Evolutionary conservation across 768 basidiomycete species (phyloP), one percentile per base, ranked within the genome.

Genomic region (Russula foetens): DNA sequence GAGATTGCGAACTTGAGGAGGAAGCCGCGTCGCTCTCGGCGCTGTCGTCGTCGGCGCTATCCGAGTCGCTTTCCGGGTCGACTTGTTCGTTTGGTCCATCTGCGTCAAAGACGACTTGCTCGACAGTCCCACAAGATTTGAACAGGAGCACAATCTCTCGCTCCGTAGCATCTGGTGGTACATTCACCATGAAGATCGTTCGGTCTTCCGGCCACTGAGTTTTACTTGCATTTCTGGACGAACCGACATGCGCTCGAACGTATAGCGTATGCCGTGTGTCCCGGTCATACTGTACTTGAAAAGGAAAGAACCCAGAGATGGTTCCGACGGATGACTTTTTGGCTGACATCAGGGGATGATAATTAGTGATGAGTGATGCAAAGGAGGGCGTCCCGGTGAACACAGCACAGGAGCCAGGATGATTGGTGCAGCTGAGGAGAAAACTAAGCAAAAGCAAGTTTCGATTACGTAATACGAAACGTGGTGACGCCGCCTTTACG

Each of bases 161-260:
- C 66, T 90, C 89, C 1, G 90, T 90, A 3, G 90, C 83, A 70
- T 96, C 92, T 57, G 92, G 86, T 2, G 95, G 93, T 6, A 95
- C 74, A 67, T 98, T 97, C 56, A 89, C 90, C 2, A 95, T 74
- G 68, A 98, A 98, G 11, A 96, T 76, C 0, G 92, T 95, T 46
- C 92, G 81, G 17, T 81, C 84, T 33, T 82, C 70, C 64, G 81
- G 75, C 54, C 74, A 77, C 43, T 65, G 61, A 35, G 29, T 65
- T 58, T 54, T 58, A 44, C 67, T 61, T 60, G 75, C 77, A 67
- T 82, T 58, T 45, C 26, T 53, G 29, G 61, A 62, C 17, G 83
- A 76, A 1, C 59, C 74, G 26, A 74, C 68, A 69, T 94, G 90
- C 4, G 79, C 69, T n/a, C 88, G 82, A 19, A 82, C 82, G 67